phyloP scores from a whole-genome alignment of 2,329 filamentous ascomycete species.

The Trichophyton equinum region DNA sequence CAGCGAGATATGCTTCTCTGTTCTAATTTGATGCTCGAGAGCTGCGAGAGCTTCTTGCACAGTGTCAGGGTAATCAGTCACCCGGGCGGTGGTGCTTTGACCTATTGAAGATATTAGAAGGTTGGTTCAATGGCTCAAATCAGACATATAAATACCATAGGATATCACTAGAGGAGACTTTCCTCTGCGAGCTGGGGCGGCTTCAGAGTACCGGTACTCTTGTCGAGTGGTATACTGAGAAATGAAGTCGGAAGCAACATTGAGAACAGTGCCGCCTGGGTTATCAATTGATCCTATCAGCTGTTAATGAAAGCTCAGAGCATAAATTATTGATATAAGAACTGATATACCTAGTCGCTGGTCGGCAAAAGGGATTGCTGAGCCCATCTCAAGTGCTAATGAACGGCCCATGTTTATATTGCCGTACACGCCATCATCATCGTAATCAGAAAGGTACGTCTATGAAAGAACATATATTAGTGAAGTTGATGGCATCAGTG shows the following conservation, averaged over 20 bases:
- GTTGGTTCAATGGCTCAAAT: not conserved
- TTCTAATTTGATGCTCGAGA: conserved; percentile 37
- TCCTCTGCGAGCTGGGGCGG: conserved; percentile 18
- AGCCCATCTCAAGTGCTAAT: conserved; percentile 87
- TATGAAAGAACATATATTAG: conserved; percentile 28
- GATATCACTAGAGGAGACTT: not conserved
- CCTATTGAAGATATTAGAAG: not conserved
- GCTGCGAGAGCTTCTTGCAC: conserved; percentile 9
- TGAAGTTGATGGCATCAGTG: accelerated
- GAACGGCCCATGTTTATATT: conserved; percentile 87
- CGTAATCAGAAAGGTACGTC: conserved; percentile 90
- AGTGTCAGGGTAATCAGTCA: not conserved
- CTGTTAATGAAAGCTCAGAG: conserved; percentile 6
- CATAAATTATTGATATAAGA: not conserved
- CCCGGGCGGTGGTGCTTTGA: not conserved
- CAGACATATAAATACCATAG: not conserved
- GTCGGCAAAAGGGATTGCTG: conserved; percentile 71
- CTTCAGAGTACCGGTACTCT: conserved; percentile 81
- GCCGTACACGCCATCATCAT: conserved; percentile 80
- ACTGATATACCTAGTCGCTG: conserved; percentile 52
- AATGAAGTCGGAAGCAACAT: conserved; percentile 89
- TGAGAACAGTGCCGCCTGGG: conserved; percentile 57
- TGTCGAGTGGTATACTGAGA: conserved; percentile 95
- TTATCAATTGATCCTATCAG: conserved; percentile 54
- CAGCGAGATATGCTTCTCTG: conserved; percentile 57